Conservation (phyloP, 148 eudicot species). For the Drosera capensis region DNA sequence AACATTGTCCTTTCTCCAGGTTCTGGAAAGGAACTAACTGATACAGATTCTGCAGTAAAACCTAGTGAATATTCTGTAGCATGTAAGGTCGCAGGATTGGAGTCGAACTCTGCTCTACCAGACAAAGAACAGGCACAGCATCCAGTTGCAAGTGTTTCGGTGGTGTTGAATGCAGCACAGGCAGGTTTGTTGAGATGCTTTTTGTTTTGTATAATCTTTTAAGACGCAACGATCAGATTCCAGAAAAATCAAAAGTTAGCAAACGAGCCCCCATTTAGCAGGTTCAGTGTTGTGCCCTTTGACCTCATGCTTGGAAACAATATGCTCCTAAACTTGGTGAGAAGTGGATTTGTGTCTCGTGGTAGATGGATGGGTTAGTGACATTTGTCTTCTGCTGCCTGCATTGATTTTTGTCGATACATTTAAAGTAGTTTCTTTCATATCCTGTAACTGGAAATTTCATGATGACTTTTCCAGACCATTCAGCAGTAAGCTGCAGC, state of each 20-base stretch:
- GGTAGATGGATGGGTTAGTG: no score
- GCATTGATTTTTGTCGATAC: no score
- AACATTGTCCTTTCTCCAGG: slow-evolving; percentile 23
- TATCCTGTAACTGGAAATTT: no score
- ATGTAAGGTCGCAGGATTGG: slow-evolving; percentile 26
- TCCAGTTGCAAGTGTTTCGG: slow-evolving; percentile 13
- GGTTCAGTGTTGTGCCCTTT: background rate
- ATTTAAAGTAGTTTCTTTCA: no score
- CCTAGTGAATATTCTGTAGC: slow-evolving; percentile 17
- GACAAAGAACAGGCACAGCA: slow-evolving; percentile 21
- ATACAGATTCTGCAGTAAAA: slow-evolving; percentile 8
- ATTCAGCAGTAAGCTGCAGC: no score
- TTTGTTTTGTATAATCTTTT: background rate
- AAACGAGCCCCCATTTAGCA: background rate
- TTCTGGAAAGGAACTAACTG: slow-evolving; percentile 20
- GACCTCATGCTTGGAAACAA: no score
- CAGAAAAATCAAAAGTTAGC: background rate
- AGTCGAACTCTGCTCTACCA: slow-evolving; percentile 19
- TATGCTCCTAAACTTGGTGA: no score
- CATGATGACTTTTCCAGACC: no score
- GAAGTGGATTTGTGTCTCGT: no score
- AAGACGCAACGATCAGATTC: background rate
- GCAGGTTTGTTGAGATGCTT: slow-evolving; percentile 22
- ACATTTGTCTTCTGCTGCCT: no score
- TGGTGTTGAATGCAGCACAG: slow-evolving; percentile 20